Evolutionary conservation across 371 early-diverging fungal genomes (phyloP).

Genomic region (Capniomyces stellatus): DNA sequence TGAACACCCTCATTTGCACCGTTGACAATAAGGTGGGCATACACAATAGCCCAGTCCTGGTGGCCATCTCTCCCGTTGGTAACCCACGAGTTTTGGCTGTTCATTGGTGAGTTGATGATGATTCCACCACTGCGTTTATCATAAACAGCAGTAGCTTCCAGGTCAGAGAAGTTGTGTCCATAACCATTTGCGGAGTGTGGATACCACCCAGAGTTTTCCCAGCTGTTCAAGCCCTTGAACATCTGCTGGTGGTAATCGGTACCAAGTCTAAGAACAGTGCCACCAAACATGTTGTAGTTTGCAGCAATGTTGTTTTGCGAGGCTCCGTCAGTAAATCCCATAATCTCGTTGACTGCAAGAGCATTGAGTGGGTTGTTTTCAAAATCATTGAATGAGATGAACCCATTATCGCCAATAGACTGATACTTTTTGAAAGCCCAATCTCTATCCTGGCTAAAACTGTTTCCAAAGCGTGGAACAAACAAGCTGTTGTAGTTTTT

Average conservation of each 20-base stretch:
- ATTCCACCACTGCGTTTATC: slow-evolving; percentile 38
- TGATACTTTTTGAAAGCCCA: slow-evolving; percentile 43
- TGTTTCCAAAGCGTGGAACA: slow-evolving; percentile 37
- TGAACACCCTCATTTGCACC: slow-evolving; percentile 48
- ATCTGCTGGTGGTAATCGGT: slow-evolving; percentile 43
- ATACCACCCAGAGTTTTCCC: slow-evolving; percentile 46
- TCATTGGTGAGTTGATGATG: slow-evolving; percentile 47
- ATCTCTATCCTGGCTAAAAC: slow-evolving; percentile 37
- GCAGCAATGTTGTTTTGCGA: slow-evolving; percentile 47
- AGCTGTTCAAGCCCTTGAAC: slow-evolving; percentile 32
- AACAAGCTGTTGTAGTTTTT: slow-evolving; percentile 32
- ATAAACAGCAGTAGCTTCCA: slow-evolving; percentile 45
- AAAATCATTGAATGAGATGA: slow-evolving; percentile 50
- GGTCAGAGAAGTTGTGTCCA: slow-evolving; percentile 57
- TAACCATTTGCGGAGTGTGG: slow-evolving; percentile 51
- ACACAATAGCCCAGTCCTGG: slow-evolving; percentile 46
- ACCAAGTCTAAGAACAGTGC: slow-evolving; percentile 47
- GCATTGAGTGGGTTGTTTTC: slow-evolving; percentile 50
- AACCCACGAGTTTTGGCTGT: slow-evolving; percentile 57
- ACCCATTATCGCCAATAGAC: slow-evolving; percentile 32
- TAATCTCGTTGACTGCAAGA: slow-evolving; percentile 51
- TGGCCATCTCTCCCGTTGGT: slow-evolving; percentile 36
- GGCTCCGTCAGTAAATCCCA: slow-evolving; percentile 49
- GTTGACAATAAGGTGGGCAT: slow-evolving; percentile 41
- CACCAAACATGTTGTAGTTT: slow-evolving; percentile 18